Base-by-base conservation (phyloP, 306 rosid genomes). In the Dalbergia cochinchinensis region DNA sequence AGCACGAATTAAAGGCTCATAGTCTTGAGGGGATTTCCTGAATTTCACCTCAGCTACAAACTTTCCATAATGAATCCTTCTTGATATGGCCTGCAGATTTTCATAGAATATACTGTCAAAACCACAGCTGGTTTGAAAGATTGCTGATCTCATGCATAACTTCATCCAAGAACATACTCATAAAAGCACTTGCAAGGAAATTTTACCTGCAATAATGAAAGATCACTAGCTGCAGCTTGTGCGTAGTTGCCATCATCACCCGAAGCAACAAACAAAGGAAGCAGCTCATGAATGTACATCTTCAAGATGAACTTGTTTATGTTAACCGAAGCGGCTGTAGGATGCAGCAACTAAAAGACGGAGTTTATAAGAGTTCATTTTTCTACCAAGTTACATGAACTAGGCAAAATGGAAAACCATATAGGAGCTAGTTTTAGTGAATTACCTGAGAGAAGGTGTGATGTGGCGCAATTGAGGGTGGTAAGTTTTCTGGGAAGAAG, bases 211-310 rank as follows among this genome's bases (percentile, higher is more conserved):
- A 96, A 90, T 73, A 97, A 87, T 16, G 84, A 84, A 64, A 96
- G 98, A 88, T 96, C 99, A 73, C 83, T 85, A 20, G 93, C 92
- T 41, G 98, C 99, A 57, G 99, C 88, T 78, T 88, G 80, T 5
- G 92, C 99, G 78, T 96, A 93, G 73, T 90, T 91, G 48, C 97
- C 99, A 79, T 96, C 97, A 71, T 91, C 92, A 3, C 99, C 98
- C 0, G 89, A 55, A 48, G 65, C 61, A 70, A 83, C 90, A 63
- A 93, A 84, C 74, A 86, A 71, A 1, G 96, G 97, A 85, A 96
- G 92, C 69, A 96, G 35, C 71, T 89, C 76, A 3, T 86, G 42
- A 80, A 93, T 76, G 85, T 96, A 96, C 20, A 87, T 31, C 47
- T 89, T 87, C 98, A 93, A 90, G 55, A 96, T 89, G 71, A 83